phyloP scores from a whole-genome alignment of 495 filamentous ascomycete genomes.

The Talaromyces adpressus region DNA sequence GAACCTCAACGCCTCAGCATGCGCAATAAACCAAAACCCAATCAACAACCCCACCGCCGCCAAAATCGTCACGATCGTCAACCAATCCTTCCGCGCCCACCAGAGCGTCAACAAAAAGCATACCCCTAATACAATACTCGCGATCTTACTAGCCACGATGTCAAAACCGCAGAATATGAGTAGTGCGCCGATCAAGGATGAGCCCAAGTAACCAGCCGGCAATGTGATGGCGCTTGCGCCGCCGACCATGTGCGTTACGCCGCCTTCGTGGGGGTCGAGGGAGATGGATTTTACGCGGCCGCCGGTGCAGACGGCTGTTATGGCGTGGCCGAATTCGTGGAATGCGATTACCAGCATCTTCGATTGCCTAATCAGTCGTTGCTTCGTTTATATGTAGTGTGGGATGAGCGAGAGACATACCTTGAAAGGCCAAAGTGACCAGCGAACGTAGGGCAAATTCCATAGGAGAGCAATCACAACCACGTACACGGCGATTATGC shows the following conservation, averaged over 20 bases:
- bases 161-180: conserved; percentile 77
- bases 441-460: conserved; percentile 71
- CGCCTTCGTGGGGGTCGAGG: conserved; percentile 62
- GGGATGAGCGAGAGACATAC: conserved; percentile 30
- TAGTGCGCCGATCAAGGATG: conserved; percentile 65
- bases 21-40: conserved; percentile 72
- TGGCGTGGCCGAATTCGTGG: conserved; percentile 76
- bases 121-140: conserved; percentile 62
- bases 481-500: conserved; percentile 60
- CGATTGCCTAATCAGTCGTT: neutral
- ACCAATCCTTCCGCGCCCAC: conserved; percentile 73
- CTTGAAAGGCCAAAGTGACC: conserved; percentile 78
- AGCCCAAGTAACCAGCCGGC: conserved; percentile 71
- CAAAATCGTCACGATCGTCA: conserved; percentile 63
- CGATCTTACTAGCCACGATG: conserved; percentile 71
- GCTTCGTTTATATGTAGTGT: no score
- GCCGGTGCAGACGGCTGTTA: conserved; percentile 64
- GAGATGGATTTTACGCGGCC: conserved; percentile 68
- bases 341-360: conserved; percentile 82
- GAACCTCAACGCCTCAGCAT: conserved; percentile 65
- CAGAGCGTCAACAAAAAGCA: conserved; percentile 71
- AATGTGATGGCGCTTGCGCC: conserved; percentile 65
- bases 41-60: conserved; percentile 64
- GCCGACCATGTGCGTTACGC: conserved; percentile 75
- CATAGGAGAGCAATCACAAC: conserved; percentile 69